Percentiles rank a stretch among this genome's conserved stretches.
Evolutionary conservation across 208 protist genomes (phyloP).

Genomic region (Tritrichomonas foetus): DNA sequence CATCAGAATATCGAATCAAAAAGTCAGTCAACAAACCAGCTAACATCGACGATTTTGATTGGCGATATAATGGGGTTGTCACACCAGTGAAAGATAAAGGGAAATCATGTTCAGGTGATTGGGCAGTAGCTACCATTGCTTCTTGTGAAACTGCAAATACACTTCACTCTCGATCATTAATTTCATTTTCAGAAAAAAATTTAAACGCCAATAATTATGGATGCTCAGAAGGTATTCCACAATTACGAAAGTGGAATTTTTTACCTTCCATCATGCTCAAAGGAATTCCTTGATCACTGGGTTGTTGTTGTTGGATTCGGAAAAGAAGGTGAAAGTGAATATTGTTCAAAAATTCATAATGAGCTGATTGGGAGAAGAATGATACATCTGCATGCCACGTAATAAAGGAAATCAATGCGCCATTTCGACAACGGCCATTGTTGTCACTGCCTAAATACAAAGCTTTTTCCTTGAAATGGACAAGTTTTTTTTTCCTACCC

Average conservation of each 20-base stretch:
- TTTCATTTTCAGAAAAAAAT: background rate
- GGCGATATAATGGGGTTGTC: constrained; percentile 58
- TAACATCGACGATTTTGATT: too few relatives aligned
- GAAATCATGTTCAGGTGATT: background rate
- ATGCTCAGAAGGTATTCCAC: background rate
- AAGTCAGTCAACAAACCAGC: too few relatives aligned
- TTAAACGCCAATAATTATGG: background rate
- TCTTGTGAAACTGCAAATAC: background rate
- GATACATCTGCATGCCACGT: constrained; percentile 47
- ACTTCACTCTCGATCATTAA: background rate
- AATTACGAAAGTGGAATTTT: background rate
- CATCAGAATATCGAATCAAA: constrained; percentile 42
- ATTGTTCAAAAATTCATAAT: too few relatives aligned
- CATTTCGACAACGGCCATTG: constrained; percentile 46
- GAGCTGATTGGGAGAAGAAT: constrained; percentile 57
- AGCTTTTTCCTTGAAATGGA: too few relatives aligned
- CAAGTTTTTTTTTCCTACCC: too few relatives aligned
- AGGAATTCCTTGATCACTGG: background rate
- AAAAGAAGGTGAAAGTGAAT: background rate
- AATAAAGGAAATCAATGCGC: constrained; percentile 54
- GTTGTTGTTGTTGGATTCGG: constrained; percentile 37
- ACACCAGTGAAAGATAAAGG: constrained; percentile 53
- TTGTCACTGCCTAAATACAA: background rate
- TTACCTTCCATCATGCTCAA: constrained; percentile 29
- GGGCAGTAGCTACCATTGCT: background rate